These are phyloP conservation scores for Suillus plorans DNA, from an alignment of 768 basidiomycete species.

Conservation along the genomic window DNA sequence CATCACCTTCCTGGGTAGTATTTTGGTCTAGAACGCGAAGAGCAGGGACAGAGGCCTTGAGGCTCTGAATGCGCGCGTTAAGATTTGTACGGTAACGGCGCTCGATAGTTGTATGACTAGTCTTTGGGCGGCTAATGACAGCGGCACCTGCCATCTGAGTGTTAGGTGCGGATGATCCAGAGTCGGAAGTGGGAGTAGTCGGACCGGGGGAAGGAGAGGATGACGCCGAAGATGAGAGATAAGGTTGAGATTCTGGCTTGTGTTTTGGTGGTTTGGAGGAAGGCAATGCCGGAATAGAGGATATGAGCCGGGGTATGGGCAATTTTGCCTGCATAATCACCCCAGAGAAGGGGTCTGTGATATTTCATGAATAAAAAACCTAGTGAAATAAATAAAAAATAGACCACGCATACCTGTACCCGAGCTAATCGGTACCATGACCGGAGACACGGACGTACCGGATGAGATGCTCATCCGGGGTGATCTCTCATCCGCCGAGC, in stretches of 20 bases:
- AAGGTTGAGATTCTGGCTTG: slow-evolving; percentile 9
- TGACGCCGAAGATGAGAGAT: slow-evolving; percentile 32
- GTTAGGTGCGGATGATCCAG: slow-evolving; percentile 16
- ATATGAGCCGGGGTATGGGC: slow-evolving; percentile 49
- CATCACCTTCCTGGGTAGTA: slow-evolving; percentile 39
- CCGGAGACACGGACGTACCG: slow-evolving; percentile 46
- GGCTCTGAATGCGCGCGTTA: slow-evolving; percentile 79
- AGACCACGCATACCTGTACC: slow-evolving; percentile 6
- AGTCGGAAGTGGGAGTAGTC: slow-evolving; percentile 22
- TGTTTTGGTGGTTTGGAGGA: slow-evolving; percentile 32
- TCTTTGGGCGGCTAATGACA: slow-evolving; percentile 59
- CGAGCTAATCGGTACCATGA: slow-evolving; percentile 35
- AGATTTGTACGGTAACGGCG: slow-evolving; percentile 86
- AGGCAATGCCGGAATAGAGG: slow-evolving; percentile 45
- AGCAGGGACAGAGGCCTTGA: slow-evolving; percentile 81
- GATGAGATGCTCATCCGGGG: slow-evolving; percentile 26
- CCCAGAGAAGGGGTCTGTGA: slow-evolving; percentile 1
- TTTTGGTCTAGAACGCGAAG: slow-evolving; percentile 72
- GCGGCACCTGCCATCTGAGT: not conserved
- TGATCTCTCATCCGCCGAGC: slow-evolving; percentile 23
- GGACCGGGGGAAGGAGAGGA: slow-evolving; percentile 43
- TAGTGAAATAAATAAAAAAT: not conserved
- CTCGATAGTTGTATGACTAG: slow-evolving; percentile 88
- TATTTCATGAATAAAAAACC: not conserved
- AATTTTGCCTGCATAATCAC: slow-evolving; percentile 36